A percentile compares a stretch with the other conserved stretches of the same genome.
Evolutionary conservation across 2,329 filamentous ascomycete genomes (phyloP).

Genomic region (Dothideomycetidae sp.): DNA sequence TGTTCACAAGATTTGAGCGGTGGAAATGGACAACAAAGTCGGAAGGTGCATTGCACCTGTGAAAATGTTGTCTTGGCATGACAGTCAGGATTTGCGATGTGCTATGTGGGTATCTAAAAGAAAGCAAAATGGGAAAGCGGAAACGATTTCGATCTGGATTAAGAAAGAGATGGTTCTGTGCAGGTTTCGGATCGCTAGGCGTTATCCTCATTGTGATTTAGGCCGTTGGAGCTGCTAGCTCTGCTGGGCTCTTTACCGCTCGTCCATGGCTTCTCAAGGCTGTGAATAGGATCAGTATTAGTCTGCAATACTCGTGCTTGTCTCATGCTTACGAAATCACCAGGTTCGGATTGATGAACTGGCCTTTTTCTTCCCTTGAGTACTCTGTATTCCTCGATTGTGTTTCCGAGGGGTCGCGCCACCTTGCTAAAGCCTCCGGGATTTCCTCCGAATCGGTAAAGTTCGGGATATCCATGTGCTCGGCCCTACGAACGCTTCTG

Average conservation of each 20-base stretch:
- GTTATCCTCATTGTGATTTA: background rate
- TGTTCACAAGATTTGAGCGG: too few species aligned
- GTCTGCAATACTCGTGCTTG: conserved; percentile 10
- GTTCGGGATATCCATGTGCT: conserved; percentile 33
- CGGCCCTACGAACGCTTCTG: conserved; percentile 59
- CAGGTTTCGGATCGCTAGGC: background rate
- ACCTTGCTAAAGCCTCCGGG: conserved; percentile 28
- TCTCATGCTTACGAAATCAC: conserved; percentile 43
- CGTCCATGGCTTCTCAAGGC: conserved; percentile 58
- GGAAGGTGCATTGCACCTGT: too few species aligned
- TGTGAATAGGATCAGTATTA: conserved; percentile 20
- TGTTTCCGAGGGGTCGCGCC: conserved; percentile 12
- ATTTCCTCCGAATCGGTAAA: conserved; percentile 19
- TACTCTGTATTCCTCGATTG: conserved; percentile 39
- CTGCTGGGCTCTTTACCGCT: conserved; percentile 16
- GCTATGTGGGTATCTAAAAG: background rate
- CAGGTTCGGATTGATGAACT: conserved; percentile 66
- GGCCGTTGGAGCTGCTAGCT: background rate
- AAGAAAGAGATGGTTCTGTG: background rate
- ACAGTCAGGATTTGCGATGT: too few species aligned
- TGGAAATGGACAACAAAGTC: too few species aligned
- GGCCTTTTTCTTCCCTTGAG: conserved; percentile 51
- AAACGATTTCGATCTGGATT: background rate
- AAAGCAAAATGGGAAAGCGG: background rate
- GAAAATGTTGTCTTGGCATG: too few species aligned